These are phyloP conservation scores for Citeromyces siamensis DNA, from an alignment of 1,139 yeast species.

Conservation along the genomic window DNA sequence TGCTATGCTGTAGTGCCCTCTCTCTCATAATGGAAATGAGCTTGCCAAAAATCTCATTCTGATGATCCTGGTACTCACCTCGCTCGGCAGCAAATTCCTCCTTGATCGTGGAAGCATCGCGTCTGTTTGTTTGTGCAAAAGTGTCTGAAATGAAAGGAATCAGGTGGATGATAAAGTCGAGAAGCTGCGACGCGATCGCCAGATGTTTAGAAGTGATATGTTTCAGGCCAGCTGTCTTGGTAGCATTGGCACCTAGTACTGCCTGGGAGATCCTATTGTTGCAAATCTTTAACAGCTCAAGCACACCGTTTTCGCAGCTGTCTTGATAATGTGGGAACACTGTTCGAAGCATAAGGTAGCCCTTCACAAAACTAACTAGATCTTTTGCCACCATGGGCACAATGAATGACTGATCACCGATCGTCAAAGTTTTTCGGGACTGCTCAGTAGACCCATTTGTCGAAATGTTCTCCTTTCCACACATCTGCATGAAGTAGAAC, in stretches of 20 bases:
- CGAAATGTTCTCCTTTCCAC: background rate
- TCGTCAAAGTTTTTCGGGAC: slow-evolving; percentile 23
- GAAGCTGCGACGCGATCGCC: slow-evolving; percentile 55
- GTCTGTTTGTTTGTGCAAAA: slow-evolving; percentile 11
- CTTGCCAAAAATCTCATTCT: slow-evolving; percentile 52
- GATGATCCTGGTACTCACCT: slow-evolving; percentile 40
- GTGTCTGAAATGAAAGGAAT: slow-evolving; percentile 22
- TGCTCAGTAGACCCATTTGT: background rate
- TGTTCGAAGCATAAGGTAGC: slow-evolving; percentile 34
- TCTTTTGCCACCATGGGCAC: slow-evolving; percentile 29
- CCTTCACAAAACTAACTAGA: slow-evolving; percentile 27
- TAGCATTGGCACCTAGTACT: slow-evolving; percentile 69
- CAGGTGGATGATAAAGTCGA: slow-evolving; percentile 26
- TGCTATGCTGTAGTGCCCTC: slow-evolving; percentile 38
- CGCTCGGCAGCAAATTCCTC: slow-evolving; percentile 28
- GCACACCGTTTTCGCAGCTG: slow-evolving; percentile 27
- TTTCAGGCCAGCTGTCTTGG: slow-evolving; percentile 59
- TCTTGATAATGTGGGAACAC: slow-evolving; percentile 31
- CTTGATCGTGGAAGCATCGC: slow-evolving; percentile 8
- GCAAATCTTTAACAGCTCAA: slow-evolving; percentile 38
- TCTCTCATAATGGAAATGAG: slow-evolving; percentile 62
- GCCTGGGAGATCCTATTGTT: slow-evolving; percentile 50
- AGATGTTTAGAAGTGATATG: slow-evolving; percentile 69
- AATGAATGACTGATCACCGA: slow-evolving; percentile 27
- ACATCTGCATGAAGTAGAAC: slow-evolving; percentile 27